Evolutionary conservation across 2,329 filamentous ascomycete genomes (phyloP).

Genomic region (Cercospora sojina): DNA sequence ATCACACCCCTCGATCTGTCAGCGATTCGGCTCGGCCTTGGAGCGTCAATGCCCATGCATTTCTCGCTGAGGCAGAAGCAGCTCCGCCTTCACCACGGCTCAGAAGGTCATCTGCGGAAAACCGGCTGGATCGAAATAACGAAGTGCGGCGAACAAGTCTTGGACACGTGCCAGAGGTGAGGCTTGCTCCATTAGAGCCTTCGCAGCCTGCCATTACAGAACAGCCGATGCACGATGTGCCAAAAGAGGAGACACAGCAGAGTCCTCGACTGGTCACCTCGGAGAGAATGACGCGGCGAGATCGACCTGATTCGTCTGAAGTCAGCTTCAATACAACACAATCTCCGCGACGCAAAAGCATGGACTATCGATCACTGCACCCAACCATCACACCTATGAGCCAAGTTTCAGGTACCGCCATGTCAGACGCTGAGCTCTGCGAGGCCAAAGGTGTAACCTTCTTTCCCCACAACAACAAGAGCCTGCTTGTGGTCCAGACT

Average conservation of each 20-base stretch:
- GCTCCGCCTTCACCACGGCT: slow-evolving; percentile 16
- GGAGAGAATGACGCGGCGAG: slow-evolving; percentile 9
- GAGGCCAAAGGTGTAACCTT: slow-evolving; percentile 62
- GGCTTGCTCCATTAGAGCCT: slow-evolving; percentile 6
- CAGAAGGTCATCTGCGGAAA: slow-evolving; percentile 24
- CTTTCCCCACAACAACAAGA: slow-evolving; percentile 63
- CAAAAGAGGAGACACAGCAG: background rate
- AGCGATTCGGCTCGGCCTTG: slow-evolving; percentile 13
- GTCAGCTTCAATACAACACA: slow-evolving; percentile 14
- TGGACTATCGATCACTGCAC: slow-evolving; percentile 28
- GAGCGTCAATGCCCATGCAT: slow-evolving; percentile 15
- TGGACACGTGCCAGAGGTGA: slow-evolving; percentile 16
- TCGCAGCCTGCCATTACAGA: background rate
- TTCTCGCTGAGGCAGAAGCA: slow-evolving; percentile 1
- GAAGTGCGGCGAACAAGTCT: slow-evolving; percentile 26
- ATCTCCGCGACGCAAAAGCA: slow-evolving; percentile 28
- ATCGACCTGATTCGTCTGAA: slow-evolving; percentile 21
- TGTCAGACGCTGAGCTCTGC: slow-evolving; percentile 51
- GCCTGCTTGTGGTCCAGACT: slow-evolving; percentile 63
- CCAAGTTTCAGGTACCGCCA: slow-evolving; percentile 31
- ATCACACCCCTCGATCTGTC: slow-evolving; percentile 16
- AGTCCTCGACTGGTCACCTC: background rate
- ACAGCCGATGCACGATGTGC: slow-evolving; percentile 13
- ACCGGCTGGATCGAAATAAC: slow-evolving; percentile 23
- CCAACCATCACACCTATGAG: slow-evolving; percentile 31